A percentile compares a stretch with the other conserved stretches of the same genome.
Conservation (phyloP, 2,329 filamentous ascomycete species). For the Nannizziopsis barbatae region DNA sequence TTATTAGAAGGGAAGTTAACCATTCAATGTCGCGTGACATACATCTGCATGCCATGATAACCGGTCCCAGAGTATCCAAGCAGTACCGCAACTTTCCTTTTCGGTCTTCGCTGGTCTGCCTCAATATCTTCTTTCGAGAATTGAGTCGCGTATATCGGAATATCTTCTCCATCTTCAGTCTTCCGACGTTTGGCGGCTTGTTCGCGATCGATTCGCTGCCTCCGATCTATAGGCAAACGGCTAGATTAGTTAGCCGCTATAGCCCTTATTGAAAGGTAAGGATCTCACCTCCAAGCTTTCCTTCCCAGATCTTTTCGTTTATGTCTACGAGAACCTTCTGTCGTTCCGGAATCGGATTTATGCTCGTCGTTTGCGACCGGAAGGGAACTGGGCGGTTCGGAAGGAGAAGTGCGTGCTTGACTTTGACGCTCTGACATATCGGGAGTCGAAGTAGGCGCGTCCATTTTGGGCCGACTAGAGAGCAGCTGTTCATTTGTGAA, state of each 20-base stretch:
- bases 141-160: constrained; percentile 45
- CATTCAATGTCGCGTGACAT: constrained; percentile 13
- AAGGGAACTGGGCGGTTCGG: not conserved
- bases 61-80: constrained; percentile 93
- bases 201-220: constrained; percentile 41
- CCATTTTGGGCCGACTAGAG: constrained; percentile 11
- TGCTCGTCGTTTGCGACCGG: constrained; percentile 1
- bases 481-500: constrained; percentile 10
- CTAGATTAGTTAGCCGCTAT: constrained; percentile 42
- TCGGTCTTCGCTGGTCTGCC: constrained; percentile 73
- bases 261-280: constrained; percentile 18
- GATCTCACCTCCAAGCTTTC: constrained; percentile 49
- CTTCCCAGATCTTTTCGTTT: constrained; percentile 58
- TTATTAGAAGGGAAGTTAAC: not conserved
- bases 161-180: constrained; percentile 35
- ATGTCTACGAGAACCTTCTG: constrained; percentile 31
- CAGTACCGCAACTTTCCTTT: constrained; percentile 91
- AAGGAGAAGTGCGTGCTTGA: constrained; percentile 1
- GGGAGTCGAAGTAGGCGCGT: constrained; percentile 11
- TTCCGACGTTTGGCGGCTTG: constrained; percentile 46
- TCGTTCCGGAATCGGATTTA: constrained; percentile 1
- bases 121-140: constrained; percentile 75
- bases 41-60: constrained; percentile 94
- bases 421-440: constrained; percentile 1
- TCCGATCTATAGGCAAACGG: constrained; percentile 38